Base-by-base conservation (phyloP, 129 eudicot species). In the Flaveria robusta region DNA sequence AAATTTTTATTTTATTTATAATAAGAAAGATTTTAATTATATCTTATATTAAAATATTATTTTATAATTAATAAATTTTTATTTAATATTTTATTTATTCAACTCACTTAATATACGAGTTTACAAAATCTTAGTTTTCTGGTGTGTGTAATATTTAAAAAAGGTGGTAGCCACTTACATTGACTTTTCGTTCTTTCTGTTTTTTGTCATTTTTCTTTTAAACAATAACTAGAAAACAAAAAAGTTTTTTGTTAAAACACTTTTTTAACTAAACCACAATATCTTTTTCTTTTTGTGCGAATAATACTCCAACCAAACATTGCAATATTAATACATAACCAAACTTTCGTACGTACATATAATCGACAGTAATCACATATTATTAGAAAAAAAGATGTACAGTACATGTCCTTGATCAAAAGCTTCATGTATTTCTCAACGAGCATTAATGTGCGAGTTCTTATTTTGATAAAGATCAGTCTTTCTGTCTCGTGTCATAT, bases 231-330 rank as follows among this genome's bases (percentile, higher is more conserved):
- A 11, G 13, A n/a, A n/a, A 72, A 34, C 12, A 52, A n/a, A 31
- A 27, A 13, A 55, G 4, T 20, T 67, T 23, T 20, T 67, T 23
- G 5, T 39, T 5, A 9, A 68, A 19, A 18, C 24, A 24, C 13
- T 13, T 41, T 68, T 8, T 52, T 54, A 5, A 34, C 39, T 5
- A 34, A 34, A 19, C 58, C 41, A 22, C 24, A n/a, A 16, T 58
- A 59, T 60, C 7, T 39, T 34, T 7, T 34, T 5, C 39, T 34
- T 3, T 46, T 19, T 13, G 66, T 47, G 46, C 64, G 29, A 63
- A 64, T 46, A 47, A 46, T 49, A 75, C 29, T 46, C 64, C 63
- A 64, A 75, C 71, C 79, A 45, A 75, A 75, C 37, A 75, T 63
- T 46, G 49, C 66, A 45, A 43, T 23, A 73, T 27, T 45, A 43